Base-by-base conservation (phyloP, 495 filamentous ascomycete species). In the Hyaloscypha hepaticicola region DNA sequence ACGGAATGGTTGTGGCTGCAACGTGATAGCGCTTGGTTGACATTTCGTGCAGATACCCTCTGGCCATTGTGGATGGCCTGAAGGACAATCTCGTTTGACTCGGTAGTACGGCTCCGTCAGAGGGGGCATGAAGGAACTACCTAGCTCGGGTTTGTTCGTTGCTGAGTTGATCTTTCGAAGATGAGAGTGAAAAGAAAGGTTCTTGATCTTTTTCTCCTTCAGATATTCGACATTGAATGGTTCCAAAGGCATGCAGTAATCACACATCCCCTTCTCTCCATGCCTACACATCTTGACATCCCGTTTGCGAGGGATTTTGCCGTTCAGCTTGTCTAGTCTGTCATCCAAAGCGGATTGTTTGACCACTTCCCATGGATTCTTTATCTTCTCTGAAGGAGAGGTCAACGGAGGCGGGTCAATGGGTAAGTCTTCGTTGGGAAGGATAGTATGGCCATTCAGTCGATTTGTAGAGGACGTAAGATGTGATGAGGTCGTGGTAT, bases 41-140 rank as follows among this genome's bases (percentile, higher is more conserved):
- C 95, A 99, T 75, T 98, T 99, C 49, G 92, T 96, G 78, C 95
- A 99, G 67, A 99, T 98, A n/a, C 95, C 95, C 67, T 94, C 92
- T 19, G 95, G 95, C 89, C 94, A 99, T 49, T 86, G 83, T 1
- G 91, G 88, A 74, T 99, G 95, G 5, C 95, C 94, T 4, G 93
- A 92, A 5, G 95, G 94, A 70, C 95, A 99, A 71, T 96, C 86
- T 28, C 82, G 86, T 73, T 84, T 89, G 55, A 99, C 93, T 53
- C 95, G 86, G 74, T 92, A 97, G 74, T 91, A 97, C 2, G 94
- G 96, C 74, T 99, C 95, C 66, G 85, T 92, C 5, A 99, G 84
- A 0, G 95, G 95, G 7, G 96, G 95, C 83, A 99, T 97, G 75
- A 91, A 99, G 21, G 96, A 98, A 64, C 83, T 89, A 57, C 88